A percentile compares a stretch with the other conserved stretches of the same genome.
Conservation (phyloP, 192 early-diverging fungal genomes). For the Spizellomyces punctatus region DNA sequence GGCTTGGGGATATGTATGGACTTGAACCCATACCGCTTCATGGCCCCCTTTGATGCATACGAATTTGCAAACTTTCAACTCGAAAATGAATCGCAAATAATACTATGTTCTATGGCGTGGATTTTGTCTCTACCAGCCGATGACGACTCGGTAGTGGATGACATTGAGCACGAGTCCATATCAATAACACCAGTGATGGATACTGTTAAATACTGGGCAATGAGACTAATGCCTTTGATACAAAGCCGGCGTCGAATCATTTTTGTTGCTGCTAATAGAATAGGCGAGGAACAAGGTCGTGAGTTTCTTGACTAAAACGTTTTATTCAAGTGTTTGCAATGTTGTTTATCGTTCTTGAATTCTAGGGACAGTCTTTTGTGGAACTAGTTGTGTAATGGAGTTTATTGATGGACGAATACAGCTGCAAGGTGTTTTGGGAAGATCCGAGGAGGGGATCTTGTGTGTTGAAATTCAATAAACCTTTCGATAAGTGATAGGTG, state of each 20-base stretch:
- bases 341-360: background rate
- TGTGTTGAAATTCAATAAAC: constrained; percentile 6
- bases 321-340: background rate
- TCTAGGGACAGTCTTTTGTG: constrained; percentile 5
- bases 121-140: constrained; percentile 32
- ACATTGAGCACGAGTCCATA: background rate
- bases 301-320: background rate
- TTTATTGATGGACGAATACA: background rate
- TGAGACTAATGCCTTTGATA: constrained; percentile 7
- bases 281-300: constrained; percentile 7
- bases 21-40: constrained; percentile 75
- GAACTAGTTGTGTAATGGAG: constrained; percentile 13
- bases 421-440: constrained; percentile 7
- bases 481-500: too few species aligned
- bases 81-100: constrained; percentile 43
- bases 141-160: background rate
- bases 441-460: constrained; percentile 15
- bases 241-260: background rate
- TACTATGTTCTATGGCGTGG: constrained; percentile 77
- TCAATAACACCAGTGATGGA: background rate
- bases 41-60: constrained; percentile 60
- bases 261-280: constrained; percentile 10
- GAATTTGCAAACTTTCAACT: constrained; percentile 73
- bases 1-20: constrained; percentile 89
- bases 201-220: constrained; percentile 18